Evolutionary conservation across 331 rosid species (phyloP).

Genomic region (Telfairia occidentalis): DNA sequence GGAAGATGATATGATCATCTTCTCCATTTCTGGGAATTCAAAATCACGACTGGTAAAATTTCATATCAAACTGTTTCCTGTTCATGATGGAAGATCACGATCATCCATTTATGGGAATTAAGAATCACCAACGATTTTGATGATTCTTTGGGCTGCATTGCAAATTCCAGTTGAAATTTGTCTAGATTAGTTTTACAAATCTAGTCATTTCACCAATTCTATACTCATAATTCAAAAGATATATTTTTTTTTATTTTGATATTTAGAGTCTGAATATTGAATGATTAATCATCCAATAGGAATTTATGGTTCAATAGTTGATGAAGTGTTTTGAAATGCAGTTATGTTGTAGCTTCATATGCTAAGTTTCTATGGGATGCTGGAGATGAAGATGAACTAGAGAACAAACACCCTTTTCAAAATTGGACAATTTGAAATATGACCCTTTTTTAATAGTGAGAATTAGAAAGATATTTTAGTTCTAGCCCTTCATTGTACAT

Average conservation of each 20-base stretch:
- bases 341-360: constrained; percentile 14
- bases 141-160: not conserved
- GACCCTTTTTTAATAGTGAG: not conserved
- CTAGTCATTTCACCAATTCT: not conserved
- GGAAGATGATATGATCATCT: not conserved
- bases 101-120: too few relatives aligned
- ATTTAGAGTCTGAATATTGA: too few relatives aligned
- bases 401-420: not conserved
- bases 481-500: not conserved
- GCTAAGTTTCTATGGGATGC: constrained; percentile 14
- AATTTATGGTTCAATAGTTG: too few relatives aligned
- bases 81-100: too few relatives aligned
- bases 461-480: not conserved
- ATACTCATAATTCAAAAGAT: too few relatives aligned
- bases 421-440: not conserved
- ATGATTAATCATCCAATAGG: too few relatives aligned
- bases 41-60: too few relatives aligned
- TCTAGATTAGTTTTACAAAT: not conserved
- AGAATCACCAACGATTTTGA: too few relatives aligned
- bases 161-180: not conserved
- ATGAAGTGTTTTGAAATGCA: constrained; percentile 3
- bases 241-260: too few relatives aligned
- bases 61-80: too few relatives aligned
- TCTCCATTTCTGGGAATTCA: not conserved
- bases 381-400: constrained; percentile 4